Evolutionary conservation across 139 green algal species (phyloP).

Genomic region (Chara braunii): DNA sequence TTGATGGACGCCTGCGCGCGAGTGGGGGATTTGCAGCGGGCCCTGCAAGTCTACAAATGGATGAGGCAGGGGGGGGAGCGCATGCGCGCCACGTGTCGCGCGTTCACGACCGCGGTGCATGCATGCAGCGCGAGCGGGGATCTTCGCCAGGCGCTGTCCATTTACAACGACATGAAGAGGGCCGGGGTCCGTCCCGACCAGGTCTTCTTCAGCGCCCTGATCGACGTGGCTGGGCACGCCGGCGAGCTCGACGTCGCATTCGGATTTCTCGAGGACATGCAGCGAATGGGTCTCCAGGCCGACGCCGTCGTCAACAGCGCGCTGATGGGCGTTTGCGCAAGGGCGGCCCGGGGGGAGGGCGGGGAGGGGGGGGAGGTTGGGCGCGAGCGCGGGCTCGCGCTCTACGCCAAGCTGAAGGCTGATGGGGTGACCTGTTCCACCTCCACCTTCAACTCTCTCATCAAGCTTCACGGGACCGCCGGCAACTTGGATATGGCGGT

Average conservation of each 20-base stretch:
- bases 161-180: slow-evolving; percentile 32
- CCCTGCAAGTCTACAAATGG: slow-evolving; percentile 20
- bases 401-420: slow-evolving; percentile 1
- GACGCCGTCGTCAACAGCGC: slow-evolving; percentile 16
- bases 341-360: no score
- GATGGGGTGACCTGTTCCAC: neutral
- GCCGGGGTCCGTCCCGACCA: slow-evolving; percentile 25
- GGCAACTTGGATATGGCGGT: neutral
- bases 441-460: neutral
- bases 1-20: slow-evolving; percentile 31
- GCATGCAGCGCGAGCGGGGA: slow-evolving; percentile 15
- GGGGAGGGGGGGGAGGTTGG: neutral
- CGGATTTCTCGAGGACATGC: slow-evolving; percentile 18
- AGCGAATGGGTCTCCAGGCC: neutral
- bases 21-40: slow-evolving; percentile 23
- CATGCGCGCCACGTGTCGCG: neutral
- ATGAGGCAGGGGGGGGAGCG: slow-evolving; percentile 4
- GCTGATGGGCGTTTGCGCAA: slow-evolving; percentile 27
- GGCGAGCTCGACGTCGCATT: slow-evolving; percentile 19
- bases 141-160: neutral
- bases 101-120: slow-evolving; percentile 29
- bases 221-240: slow-evolving; percentile 20
- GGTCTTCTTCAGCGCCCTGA: slow-evolving; percentile 31
- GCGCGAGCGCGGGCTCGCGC: neutral
- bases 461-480: neutral